These are phyloP conservation scores for Magnusiomyces suaveolens DNA, from an alignment of 1,139 yeast species.

Conservation along the genomic window DNA sequence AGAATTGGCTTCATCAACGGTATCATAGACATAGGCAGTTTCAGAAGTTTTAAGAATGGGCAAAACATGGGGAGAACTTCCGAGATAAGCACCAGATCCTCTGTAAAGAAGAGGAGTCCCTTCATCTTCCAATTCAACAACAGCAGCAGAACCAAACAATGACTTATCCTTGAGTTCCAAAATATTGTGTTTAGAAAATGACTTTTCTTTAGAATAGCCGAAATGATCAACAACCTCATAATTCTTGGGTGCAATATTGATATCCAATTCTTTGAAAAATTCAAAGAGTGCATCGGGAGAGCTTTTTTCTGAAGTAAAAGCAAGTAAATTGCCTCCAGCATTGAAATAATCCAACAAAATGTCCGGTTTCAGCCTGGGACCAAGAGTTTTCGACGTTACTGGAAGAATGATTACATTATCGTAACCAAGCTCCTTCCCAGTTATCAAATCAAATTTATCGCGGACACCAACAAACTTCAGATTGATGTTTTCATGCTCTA, in stretches of 20 bases:
- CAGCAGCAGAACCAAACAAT: constrained; percentile 13
- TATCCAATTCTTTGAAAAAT: constrained; percentile 71
- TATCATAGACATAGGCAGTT: constrained; percentile 53
- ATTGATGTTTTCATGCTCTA: constrained; percentile 29
- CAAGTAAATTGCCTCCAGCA: constrained; percentile 65
- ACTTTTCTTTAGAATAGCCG: constrained; percentile 26
- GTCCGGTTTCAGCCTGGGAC: constrained; percentile 36
- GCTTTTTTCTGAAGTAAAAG: constrained; percentile 48
- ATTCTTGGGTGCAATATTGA: constrained; percentile 73
- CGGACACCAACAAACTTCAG: constrained; percentile 26
- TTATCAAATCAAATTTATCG: constrained; percentile 33
- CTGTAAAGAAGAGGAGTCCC: constrained; percentile 28
- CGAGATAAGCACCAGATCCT: constrained; percentile 48
- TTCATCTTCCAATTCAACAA: constrained; percentile 5
- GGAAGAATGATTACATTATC: constrained; percentile 53
- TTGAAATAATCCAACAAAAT: constrained; percentile 46
- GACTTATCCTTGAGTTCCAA: constrained; percentile 14
- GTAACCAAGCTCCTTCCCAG: constrained; percentile 38
- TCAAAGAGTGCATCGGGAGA: constrained; percentile 59
- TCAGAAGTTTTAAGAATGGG: constrained; percentile 65
- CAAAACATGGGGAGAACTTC: constrained; percentile 48
- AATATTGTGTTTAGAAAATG: constrained; percentile 17
- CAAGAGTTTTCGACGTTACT: constrained; percentile 33
- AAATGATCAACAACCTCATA: constrained; percentile 63
- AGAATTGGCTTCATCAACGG: constrained; percentile 37